Evolutionary conservation across 192 early-diverging fungal species (phyloP).

Genomic region (Podila verticillata): DNA sequence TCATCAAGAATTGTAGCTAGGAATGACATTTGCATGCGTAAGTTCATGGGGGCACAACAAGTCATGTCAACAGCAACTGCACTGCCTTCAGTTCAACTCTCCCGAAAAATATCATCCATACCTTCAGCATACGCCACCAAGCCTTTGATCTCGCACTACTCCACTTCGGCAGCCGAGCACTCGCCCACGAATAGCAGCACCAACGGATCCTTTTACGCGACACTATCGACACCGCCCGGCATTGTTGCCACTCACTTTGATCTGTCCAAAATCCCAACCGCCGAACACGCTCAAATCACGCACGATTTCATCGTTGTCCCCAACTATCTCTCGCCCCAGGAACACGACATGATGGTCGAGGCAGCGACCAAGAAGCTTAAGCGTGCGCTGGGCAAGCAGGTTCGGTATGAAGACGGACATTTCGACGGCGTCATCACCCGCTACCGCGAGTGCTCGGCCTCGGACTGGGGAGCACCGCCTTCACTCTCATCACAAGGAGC

Average conservation of each 20-base stretch:
- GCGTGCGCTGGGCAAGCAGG: slow-evolving; percentile 52
- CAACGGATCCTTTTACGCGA: not conserved
- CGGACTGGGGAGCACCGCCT: slow-evolving; percentile 58
- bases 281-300: slow-evolving; percentile 22
- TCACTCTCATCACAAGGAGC: slow-evolving; percentile 12
- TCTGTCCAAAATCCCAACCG: slow-evolving; percentile 14
- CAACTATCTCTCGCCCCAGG: slow-evolving; percentile 44
- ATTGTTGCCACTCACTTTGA: slow-evolving; percentile 36
- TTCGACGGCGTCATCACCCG: slow-evolving; percentile 82
- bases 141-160: no score
- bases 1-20: no score
- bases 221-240: not conserved
- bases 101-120: no score
- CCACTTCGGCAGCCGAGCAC: no score
- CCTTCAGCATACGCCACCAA: no score
- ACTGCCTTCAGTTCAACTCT: no score
- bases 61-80: no score
- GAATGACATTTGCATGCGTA: no score
- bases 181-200: no score
- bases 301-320: slow-evolving; percentile 59
- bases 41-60: no score
- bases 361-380: slow-evolving; percentile 57
- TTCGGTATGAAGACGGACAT: slow-evolving; percentile 73
- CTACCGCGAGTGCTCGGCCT: slow-evolving; percentile 76
- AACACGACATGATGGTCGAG: slow-evolving; percentile 50